These are phyloP conservation scores for Chlamydomonas eustigma DNA, from an alignment of 139 green algal genomes.

Conservation along the genomic window DNA sequence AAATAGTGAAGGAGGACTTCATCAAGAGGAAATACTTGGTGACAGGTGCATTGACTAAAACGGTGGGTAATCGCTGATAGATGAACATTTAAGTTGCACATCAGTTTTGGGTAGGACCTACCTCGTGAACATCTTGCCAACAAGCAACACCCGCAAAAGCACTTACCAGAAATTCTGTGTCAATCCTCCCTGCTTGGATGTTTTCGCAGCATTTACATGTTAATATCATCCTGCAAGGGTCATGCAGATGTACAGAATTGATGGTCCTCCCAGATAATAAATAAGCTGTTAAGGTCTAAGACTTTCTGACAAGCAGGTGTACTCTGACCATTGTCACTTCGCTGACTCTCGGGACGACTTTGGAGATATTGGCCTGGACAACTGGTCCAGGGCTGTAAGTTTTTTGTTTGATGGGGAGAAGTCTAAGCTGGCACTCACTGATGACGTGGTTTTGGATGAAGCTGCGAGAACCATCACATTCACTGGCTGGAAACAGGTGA, in stretches of 20 bases:
- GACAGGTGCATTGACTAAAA: constrained; percentile 1
- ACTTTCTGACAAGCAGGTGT: constrained; percentile 15
- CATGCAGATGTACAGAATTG: no score
- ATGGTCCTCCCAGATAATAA: no score
- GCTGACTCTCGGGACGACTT: constrained; percentile 8
- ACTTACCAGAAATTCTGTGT: no score
- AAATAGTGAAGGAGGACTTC: constrained; percentile 9
- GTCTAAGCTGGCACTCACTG: constrained; percentile 10
- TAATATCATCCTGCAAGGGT: no score
- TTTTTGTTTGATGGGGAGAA: constrained; percentile 1
- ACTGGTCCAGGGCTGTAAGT: background rate
- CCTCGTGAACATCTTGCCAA: no score
- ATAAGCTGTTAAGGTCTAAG: no score
- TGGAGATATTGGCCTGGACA: background rate
- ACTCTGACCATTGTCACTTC: constrained; percentile 13
- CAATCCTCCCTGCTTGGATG: no score
- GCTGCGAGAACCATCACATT: constrained; percentile 3
- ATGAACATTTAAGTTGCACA: no score
- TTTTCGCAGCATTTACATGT: no score
- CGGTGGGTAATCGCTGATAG: no score
- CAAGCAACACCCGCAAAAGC: no score
- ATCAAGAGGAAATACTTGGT: constrained; percentile 8
- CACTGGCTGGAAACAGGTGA: constrained; percentile 11
- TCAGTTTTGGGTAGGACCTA: no score
- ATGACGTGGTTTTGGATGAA: constrained; percentile 7